Conservation (phyloP, 148 eudicot species). For the Linanthus parryae region DNA sequence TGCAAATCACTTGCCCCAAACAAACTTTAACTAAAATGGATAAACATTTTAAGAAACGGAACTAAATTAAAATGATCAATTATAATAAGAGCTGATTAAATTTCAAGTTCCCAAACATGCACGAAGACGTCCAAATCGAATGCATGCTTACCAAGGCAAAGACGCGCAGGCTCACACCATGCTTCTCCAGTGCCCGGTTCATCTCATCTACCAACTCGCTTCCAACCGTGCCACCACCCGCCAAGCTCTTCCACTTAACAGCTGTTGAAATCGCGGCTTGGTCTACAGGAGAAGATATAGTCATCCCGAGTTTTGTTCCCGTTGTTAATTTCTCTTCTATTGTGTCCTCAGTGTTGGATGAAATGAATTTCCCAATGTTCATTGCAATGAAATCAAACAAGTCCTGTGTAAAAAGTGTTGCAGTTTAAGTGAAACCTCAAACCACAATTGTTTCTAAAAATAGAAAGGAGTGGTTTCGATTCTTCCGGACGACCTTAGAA, state of each 20-base stretch:
- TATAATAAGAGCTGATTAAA: too few relatives aligned
- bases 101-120: neutral
- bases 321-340: conserved; percentile 1
- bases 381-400: conserved; percentile 38
- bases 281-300: conserved; percentile 38
- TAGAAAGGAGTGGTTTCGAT: neutral
- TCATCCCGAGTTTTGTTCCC: conserved; percentile 33
- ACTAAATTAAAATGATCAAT: too few relatives aligned
- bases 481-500: conserved; percentile 11
- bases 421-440: too few relatives aligned
- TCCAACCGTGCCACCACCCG: conserved; percentile 28
- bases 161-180: conserved; percentile 32
- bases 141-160: conserved; percentile 26
- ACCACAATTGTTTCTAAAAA: too few relatives aligned
- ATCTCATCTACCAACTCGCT: conserved; percentile 28
- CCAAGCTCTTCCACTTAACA: conserved; percentile 33
- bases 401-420: conserved; percentile 34
- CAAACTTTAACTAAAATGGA: too few relatives aligned
- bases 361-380: conserved; percentile 30
- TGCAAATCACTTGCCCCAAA: too few relatives aligned
- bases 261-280: conserved; percentile 18
- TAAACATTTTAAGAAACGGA: too few relatives aligned
- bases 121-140: neutral
- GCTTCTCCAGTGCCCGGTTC: conserved; percentile 37
- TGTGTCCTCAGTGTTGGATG: conserved; percentile 11